Evolutionary conservation across 352 stramenopile species (phyloP).

Genomic region (Phytophthora fragariae): DNA sequence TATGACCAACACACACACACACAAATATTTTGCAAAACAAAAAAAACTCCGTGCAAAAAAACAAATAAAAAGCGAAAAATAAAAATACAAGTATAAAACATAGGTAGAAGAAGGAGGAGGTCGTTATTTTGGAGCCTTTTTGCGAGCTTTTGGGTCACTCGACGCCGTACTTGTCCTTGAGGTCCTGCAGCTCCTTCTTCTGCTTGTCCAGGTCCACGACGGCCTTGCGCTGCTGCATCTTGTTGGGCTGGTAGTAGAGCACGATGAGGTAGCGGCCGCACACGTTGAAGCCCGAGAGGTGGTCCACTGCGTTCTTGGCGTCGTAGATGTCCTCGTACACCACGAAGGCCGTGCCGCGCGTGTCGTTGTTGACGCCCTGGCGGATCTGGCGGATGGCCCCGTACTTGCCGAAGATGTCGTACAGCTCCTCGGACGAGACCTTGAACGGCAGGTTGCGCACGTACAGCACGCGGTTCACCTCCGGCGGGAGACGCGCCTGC

Average conservation of each 20-base stretch:
- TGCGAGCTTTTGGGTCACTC: conserved; percentile 39
- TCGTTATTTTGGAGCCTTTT: not conserved
- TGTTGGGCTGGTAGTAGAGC: conserved; percentile 98
- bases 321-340: conserved; percentile 99
- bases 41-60: not conserved
- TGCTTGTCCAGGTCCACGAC: conserved; percentile 68
- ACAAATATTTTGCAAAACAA: not conserved
- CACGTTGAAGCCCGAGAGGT: conserved; percentile 99
- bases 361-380: conserved; percentile 95
- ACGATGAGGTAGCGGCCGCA: conserved; percentile 98
- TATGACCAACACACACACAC: not conserved
- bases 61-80: not conserved
- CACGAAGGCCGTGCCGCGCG: conserved; percentile 98
- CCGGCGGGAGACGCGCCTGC: conserved; percentile 93
- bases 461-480: conserved; percentile 98
- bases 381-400: conserved; percentile 98
- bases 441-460: conserved; percentile 99
- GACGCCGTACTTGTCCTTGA: conserved; percentile 89
- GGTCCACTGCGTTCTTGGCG: conserved; percentile 98
- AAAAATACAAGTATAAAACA: not conserved
- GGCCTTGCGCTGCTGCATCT: conserved; percentile 69
- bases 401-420: conserved; percentile 99
- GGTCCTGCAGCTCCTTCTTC: conserved; percentile 80
- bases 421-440: conserved; percentile 98
- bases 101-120: not conserved